phyloP scores from a whole-genome alignment of 1,284 basidiomycete species.

The Abortiporus biennis region DNA sequence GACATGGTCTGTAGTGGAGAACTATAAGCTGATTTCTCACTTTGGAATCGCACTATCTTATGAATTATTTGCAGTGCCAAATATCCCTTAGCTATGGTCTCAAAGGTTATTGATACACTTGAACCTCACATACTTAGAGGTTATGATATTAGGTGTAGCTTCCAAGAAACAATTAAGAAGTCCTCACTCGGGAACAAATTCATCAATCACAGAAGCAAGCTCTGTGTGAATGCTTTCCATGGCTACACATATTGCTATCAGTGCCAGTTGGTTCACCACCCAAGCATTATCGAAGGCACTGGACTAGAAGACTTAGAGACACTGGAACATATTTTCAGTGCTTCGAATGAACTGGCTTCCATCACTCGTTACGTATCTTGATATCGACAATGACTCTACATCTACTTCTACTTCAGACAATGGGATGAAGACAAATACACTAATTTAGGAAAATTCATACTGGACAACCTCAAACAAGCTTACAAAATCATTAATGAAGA shows the following conservation, averaged over 20 bases:
- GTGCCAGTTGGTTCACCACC: slow-evolving; percentile 24
- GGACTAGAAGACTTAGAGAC: slow-evolving; percentile 27
- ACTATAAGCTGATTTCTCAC: slow-evolving; percentile 17
- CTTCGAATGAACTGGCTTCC: slow-evolving; percentile 21
- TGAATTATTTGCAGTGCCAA: slow-evolving; percentile 25
- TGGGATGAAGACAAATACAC: slow-evolving; percentile 25
- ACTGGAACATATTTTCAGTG: slow-evolving; percentile 24
- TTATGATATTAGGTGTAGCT: slow-evolving; percentile 30
- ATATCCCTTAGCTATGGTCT: slow-evolving; percentile 24
- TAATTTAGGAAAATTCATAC: slow-evolving; percentile 12
- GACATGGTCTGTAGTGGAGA: slow-evolving; percentile 27
- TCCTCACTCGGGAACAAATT: slow-evolving; percentile 21
- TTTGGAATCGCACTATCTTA: slow-evolving; percentile 6
- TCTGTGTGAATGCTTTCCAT: slow-evolving; percentile 12
- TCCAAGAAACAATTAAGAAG: slow-evolving; percentile 19
- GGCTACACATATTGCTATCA: slow-evolving; percentile 21
- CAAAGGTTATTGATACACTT: slow-evolving; percentile 18
- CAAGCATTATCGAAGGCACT: slow-evolving; percentile 15
- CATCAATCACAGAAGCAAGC: slow-evolving; percentile 4
- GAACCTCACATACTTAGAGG: slow-evolving; percentile 11
- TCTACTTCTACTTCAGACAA: slow-evolving; percentile 18
- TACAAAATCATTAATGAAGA: neutral
- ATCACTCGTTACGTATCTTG: slow-evolving; percentile 21
- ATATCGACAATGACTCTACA: slow-evolving; percentile 19
- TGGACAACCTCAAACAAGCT: neutral